Conservation (phyloP, 1,139 yeast genomes). For the Pichia sp. region DNA sequence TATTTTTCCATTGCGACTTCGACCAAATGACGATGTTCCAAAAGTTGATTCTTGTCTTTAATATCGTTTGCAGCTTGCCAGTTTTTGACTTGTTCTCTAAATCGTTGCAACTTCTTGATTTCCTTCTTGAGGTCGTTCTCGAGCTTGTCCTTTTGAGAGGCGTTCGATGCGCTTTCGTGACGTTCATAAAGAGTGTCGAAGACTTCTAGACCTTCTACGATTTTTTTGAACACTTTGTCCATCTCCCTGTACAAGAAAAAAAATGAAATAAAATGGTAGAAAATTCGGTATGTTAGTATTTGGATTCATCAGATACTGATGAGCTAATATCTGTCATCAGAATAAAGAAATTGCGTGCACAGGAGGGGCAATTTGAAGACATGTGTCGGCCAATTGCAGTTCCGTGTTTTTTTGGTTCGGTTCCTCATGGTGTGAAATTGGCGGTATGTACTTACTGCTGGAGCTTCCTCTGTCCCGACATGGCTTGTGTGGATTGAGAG, state of each 20-base stretch:
- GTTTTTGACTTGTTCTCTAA: slow-evolving; percentile 73
- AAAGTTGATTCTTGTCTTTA: slow-evolving; percentile 62
- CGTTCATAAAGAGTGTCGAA: slow-evolving; percentile 72
- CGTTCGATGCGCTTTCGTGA: slow-evolving; percentile 55
- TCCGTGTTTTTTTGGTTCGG: no score
- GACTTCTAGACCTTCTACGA: slow-evolving; percentile 67
- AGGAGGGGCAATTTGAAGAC: no score
- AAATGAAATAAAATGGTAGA: background rate
- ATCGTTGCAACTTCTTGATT: slow-evolving; percentile 69
- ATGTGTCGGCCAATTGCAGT: no score
- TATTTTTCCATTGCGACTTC: slow-evolving; percentile 83
- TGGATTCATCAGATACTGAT: background rate
- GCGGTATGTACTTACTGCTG: slow-evolving; percentile 32
- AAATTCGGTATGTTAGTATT: slow-evolving; percentile 18
- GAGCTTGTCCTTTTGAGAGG: slow-evolving; percentile 70
- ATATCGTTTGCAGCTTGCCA: slow-evolving; percentile 75
- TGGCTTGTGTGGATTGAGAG: slow-evolving; percentile 6
- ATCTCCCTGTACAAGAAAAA: slow-evolving; percentile 45
- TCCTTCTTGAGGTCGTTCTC: slow-evolving; percentile 74
- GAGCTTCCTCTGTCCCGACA: slow-evolving; percentile 35
- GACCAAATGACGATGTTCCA: slow-evolving; percentile 62
- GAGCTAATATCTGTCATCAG: no score
- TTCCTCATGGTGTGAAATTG: no score
- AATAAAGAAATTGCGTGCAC: no score
- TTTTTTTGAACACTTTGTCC: slow-evolving; percentile 76